Percentiles rank a stretch among this genome's conserved stretches.
Conservation (phyloP, 108 stramenopile species). For the Aurantiochytrium sp. region DNA sequence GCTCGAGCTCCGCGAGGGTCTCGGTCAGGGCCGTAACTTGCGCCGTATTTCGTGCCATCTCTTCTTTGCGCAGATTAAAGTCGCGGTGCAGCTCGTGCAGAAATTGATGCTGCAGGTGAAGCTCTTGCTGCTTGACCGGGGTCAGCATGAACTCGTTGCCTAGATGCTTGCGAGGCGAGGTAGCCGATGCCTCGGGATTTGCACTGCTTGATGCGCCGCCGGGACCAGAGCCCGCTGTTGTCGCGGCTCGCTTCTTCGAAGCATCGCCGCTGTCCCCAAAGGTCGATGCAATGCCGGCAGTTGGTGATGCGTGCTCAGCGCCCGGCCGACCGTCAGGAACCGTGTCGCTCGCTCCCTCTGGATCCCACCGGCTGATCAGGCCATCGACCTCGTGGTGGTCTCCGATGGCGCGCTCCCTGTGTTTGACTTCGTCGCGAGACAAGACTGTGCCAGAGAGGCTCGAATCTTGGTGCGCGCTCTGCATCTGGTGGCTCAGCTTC, state of each 20-base stretch:
- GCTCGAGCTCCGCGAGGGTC: neutral
- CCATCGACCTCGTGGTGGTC: neutral
- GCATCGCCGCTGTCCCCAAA: too few relatives aligned
- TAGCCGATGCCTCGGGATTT: neutral
- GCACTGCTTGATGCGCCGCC: neutral
- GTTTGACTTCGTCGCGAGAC: neutral
- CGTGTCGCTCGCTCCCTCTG: neutral
- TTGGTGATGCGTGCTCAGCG: too few relatives aligned
- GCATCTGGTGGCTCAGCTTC: neutral
- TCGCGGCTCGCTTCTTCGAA: too few relatives aligned
- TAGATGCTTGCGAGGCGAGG: neutral
- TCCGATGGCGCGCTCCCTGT: neutral
- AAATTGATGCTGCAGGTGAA: neutral
- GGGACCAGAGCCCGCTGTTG: neutral
- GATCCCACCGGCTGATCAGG: neutral
- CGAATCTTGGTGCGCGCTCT: neutral
- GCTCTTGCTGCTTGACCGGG: neutral
- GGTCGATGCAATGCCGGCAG: too few relatives aligned
- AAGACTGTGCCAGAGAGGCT: neutral
- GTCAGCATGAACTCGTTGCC: neutral
- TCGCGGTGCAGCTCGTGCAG: slow-evolving; percentile 20
- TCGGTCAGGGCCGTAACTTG: neutral
- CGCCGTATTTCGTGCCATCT: neutral
- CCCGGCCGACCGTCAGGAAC: neutral
- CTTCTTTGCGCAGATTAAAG: neutral